Evolutionary conservation across 306 rosid species (phyloP).

Genomic region (Quercus mongolica): DNA sequence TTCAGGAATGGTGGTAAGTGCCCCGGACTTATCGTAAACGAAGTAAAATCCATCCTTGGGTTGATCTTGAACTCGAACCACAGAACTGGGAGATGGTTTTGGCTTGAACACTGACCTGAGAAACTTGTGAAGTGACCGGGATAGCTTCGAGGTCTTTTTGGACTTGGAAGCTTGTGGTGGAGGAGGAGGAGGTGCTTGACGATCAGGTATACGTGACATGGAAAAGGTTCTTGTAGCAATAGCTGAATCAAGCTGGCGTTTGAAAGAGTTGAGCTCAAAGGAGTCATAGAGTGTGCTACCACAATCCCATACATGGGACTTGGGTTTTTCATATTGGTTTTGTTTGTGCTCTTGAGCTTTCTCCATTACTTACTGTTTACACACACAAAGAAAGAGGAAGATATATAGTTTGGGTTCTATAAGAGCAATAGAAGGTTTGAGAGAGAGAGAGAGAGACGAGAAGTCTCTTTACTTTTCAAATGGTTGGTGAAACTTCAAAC

Average conservation of each 20-base stretch:
- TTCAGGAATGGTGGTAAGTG: constrained; percentile 73
- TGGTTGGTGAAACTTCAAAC: constrained; percentile 39
- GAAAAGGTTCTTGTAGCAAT: constrained; percentile 63
- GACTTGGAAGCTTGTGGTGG: background rate
- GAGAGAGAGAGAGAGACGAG: background rate
- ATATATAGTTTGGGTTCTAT: background rate
- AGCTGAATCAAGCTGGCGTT: constrained; percentile 70
- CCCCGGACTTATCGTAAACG: constrained; percentile 57
- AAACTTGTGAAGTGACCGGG: constrained; percentile 63
- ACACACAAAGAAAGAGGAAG: background rate
- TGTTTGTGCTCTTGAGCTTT: background rate
- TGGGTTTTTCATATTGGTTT: background rate
- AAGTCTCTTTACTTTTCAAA: constrained; percentile 12
- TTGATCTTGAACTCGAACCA: constrained; percentile 32
- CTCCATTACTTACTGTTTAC: background rate
- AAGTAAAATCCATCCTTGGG: constrained; percentile 50
- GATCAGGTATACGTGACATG: constrained; percentile 61
- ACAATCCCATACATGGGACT: constrained; percentile 68
- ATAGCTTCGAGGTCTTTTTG: constrained; percentile 49
- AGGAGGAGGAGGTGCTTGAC: constrained; percentile 17
- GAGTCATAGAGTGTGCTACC: constrained; percentile 92
- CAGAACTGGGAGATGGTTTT: constrained; percentile 2
- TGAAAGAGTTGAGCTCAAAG: constrained; percentile 77
- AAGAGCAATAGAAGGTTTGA: background rate
- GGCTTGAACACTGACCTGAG: constrained; percentile 65